Base-by-base conservation (phyloP, 2,329 filamentous ascomycete genomes). In the Neofusicoccum laricinum region DNA sequence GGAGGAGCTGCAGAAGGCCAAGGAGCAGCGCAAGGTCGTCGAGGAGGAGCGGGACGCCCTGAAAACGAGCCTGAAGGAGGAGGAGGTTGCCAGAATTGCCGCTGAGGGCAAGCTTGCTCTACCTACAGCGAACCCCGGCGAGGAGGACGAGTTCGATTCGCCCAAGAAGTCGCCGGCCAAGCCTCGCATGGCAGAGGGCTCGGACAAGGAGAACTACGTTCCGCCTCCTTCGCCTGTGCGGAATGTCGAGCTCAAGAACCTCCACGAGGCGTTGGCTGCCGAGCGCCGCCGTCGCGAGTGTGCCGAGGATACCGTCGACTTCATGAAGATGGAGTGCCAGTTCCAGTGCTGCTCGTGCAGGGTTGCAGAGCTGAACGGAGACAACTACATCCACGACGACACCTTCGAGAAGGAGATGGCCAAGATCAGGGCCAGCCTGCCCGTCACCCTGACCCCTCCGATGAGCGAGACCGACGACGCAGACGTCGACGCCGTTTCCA, bases 31-130 rank as follows among this genome's bases (percentile, higher is more conserved):
- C 69, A 86, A 84, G 73, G 77, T 89, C 36, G 81, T 90, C 15
- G 89, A 92, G 72, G 86, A 90, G 71, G 90, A 93, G 76, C 88
- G 89, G 7, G 90, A 92, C 73, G 86, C 89, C 2, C 85, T 91
- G 71, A 91, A 90, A 78, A 88, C 85, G 2, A 87, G 88, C 58
- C 85, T 90, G 36, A 84, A 90, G 77, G 90, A 90, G 69, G 89
- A 92, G 71, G 89, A 92, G 72, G 84, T 92, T 25, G 85, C 88
- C 19, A 85, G 88, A 57, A 88, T 92, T 61, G 89, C 90, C 2
- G 87, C 89, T 21, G 89, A 92, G 73, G 89, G 89, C 17, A 84
- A 82, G 49, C 84, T 92, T 62, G 87, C 90, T 2, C 78, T 92
- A 12, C 89, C 90, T 1, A 73, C 77, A 8, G 68, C 77, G 0